Conservation (phyloP, 2,329 filamentous ascomycete species). For the Xylariaceae sp. region DNA sequence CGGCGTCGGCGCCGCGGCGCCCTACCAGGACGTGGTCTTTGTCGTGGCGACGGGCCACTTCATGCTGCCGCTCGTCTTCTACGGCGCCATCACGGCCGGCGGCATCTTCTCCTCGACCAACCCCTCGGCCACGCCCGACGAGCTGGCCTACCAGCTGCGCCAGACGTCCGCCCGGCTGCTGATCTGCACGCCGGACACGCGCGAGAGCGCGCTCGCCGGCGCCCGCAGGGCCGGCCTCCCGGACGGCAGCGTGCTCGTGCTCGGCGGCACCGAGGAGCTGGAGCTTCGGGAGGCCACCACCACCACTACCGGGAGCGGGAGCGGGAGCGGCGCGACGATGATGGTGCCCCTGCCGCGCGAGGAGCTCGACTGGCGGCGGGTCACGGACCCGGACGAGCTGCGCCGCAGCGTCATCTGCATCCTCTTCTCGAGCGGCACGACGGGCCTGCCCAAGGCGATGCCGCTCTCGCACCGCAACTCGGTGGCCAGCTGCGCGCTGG, state of each 20-base stretch:
- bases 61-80: conserved; percentile 19
- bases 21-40: conserved; percentile 17
- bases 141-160: conserved; percentile 27
- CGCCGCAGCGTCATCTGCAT: conserved; percentile 33
- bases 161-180: conserved; percentile 32
- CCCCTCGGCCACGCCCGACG: conserved; percentile 15
- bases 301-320: too few species aligned
- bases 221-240: conserved; percentile 38
- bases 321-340: conserved; percentile 19
- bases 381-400: conserved; percentile 42
- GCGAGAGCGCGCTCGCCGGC: conserved; percentile 39
- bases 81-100: conserved; percentile 15
- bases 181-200: conserved; percentile 40
- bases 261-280: conserved; percentile 31
- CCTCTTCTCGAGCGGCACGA: conserved; percentile 42
- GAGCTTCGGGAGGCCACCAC: conserved; percentile 21
- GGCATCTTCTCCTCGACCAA: conserved; percentile 20
- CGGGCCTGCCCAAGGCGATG: conserved; percentile 40
- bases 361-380: conserved; percentile 42
- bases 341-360: conserved; percentile 27
- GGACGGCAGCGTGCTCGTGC: conserved; percentile 39
- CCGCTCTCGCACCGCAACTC: conserved; percentile 37
- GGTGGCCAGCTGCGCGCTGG: conserved; percentile 29
- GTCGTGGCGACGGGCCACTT: conserved; percentile 18
- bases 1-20: conserved; percentile 14